Evolutionary conservation across 2,329 filamentous ascomycete genomes (phyloP), one percentile per base, ranked within the genome.

Genomic region (Pseudogymnoascus sp.): DNA sequence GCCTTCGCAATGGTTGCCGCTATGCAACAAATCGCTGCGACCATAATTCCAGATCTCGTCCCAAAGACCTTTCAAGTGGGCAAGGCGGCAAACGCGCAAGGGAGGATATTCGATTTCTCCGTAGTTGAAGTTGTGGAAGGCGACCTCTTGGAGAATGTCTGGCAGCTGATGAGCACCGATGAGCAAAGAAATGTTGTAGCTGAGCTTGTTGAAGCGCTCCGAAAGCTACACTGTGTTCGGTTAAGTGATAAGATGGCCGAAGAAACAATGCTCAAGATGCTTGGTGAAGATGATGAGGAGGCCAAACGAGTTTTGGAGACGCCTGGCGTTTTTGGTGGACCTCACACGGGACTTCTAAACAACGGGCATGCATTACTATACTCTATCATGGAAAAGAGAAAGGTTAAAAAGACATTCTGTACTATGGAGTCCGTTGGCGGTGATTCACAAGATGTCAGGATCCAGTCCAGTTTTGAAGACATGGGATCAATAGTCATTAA

Each of bases 51-150:
- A 33, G 58, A 61, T 25, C 59, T 61, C 36, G 59, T 64, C 61
- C 61, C 62, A 37, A 33, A 61, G 45, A 64, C 59, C 21, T 21
- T 58, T 61, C 59, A 40, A 61, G n/a, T 63, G 45, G 6, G 74
- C 79, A 62, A 63, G 36, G 58, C 52, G 15, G 40, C 40, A 29
- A 64, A 61, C 25, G 58, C 25, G 15, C 36, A 63, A 60, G 61
- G 63, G 59, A 36, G 59, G 61, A 61, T 52, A 25, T 63, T 64
- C 52, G 45, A 63, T 25, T 65, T 60, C 45, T 63, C 64, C 12
- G 62, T 65, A 33, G 45, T 62, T 60, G 55, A 64, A 59, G 12
- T 65, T 37, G 45, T 65, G 18, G 62, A 64, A 15, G 62, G 59
- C 36, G 55, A 59, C 39, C 59, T 62, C 55, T 62, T 65, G 48